Base-by-base conservation (phyloP, 495 filamentous ascomycete species). In the Amniculicola lignicola region DNA sequence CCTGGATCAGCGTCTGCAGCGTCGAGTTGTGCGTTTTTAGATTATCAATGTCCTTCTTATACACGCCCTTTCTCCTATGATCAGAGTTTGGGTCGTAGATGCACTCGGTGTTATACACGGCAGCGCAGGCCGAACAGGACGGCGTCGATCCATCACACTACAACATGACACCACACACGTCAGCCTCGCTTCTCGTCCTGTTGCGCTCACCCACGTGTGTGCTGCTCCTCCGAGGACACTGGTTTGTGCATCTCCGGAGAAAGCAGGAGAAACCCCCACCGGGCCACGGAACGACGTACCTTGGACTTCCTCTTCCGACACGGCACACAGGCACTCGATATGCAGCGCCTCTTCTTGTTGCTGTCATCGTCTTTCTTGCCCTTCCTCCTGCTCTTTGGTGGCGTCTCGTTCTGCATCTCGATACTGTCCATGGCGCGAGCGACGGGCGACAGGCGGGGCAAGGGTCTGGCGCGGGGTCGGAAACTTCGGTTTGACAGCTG, bases 11-110 rank as follows among this genome's bases (percentile, higher is more conserved):
- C 6, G 90, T 92, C 66, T 96, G 87, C 22, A 97, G 75, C 11
- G 93, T 98, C 27, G 88, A 88, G 66, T 88, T 92, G 48, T 80
- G 80, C 16, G 90, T 92, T 65, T 92, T 88, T 64, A 92, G 79
- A 61, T 84, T 88, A 69, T 96, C 90, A 40, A 90, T 86, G 69
- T 96, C 90, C 70, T 95, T 89, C 70, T 90, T 91, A 69, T 96
- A 96, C 9, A 96, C 93, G 42, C 93, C 93, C 68, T 97, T 98
- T 15, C 93, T 83, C 40, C 93, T 86, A 67, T 96, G 90, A 69
- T 98, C 93, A 50, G 89, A 93, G 66, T 89, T 94, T 4, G 90
- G 93, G 67, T 97, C 94, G 76, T 97, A 98, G 44, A 95, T 77
- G 70, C 90, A 90, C 59, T 85, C 83, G 36, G 93, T 97, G 54